Conservation (phyloP, 129 eudicot genomes). For the Logfia minima region DNA sequence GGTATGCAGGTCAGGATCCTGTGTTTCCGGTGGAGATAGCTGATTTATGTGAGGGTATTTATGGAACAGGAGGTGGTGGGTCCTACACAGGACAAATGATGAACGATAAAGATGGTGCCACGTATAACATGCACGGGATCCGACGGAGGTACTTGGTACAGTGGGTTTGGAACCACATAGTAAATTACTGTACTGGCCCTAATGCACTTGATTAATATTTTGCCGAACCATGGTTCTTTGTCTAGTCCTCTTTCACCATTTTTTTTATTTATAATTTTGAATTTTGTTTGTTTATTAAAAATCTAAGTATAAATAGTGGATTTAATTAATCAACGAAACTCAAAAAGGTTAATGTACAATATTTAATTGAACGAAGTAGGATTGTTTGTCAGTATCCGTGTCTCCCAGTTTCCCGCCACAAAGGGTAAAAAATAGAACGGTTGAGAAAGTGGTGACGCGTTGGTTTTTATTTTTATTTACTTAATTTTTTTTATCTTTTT, state of each 20-base stretch:
- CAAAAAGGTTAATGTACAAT: constrained; percentile 1
- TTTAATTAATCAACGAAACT: not conserved
- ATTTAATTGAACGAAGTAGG: not conserved
- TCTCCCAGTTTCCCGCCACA: not conserved
- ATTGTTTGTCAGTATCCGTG: not conserved
- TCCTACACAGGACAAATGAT: constrained; percentile 92
- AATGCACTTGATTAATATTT: constrained; percentile 67
- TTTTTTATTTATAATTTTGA: not conserved
- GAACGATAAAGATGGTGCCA: constrained; percentile 80
- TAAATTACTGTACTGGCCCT: constrained; percentile 87
- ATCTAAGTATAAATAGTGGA: not conserved
- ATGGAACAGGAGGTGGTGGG: constrained; percentile 91
- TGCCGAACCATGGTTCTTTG: not conserved
- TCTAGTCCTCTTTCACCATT: constrained; percentile 6
- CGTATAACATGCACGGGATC: constrained; percentile 85
- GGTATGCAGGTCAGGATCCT: constrained; percentile 91
- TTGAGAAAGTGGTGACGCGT: too few species aligned
- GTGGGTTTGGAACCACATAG: constrained; percentile 86
- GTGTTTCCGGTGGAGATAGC: constrained; percentile 87
- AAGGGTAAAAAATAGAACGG: not conserved
- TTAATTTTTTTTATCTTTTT: too few species aligned
- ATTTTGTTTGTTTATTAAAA: constrained; percentile 9
- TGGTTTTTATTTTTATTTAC: too few species aligned
- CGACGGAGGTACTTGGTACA: constrained; percentile 78
- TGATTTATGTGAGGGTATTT: constrained; percentile 86